Evolutionary conservation across 2,329 filamentous ascomycete genomes (phyloP).

Genomic region (Arthrobotrys entomopaga): DNA sequence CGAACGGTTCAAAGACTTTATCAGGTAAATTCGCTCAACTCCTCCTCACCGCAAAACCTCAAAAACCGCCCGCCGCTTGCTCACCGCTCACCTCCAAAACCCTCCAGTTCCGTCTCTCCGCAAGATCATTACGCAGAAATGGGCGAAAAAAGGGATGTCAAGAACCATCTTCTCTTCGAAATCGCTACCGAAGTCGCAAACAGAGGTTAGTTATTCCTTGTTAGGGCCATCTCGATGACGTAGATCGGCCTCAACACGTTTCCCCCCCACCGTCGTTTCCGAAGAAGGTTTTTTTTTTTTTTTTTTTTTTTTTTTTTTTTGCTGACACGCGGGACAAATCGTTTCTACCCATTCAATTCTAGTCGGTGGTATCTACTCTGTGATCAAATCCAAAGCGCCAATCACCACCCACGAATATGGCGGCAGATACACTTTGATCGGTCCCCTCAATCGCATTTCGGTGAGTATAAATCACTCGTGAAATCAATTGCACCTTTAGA

Average conservation of each 20-base stretch:
- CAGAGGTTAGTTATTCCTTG: slow-evolving; percentile 71
- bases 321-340: slow-evolving; percentile 31
- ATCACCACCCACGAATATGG: slow-evolving; percentile 99
- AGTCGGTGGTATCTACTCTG: slow-evolving; percentile 99
- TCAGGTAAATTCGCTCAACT: slow-evolving; percentile 50
- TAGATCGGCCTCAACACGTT: slow-evolving; percentile 44
- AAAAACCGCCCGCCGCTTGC: not conserved
- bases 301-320: slow-evolving; percentile 36
- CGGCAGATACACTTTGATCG: slow-evolving; percentile 93
- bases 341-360: slow-evolving; percentile 69
- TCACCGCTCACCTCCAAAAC: slow-evolving; percentile 6
- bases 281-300: slow-evolving; percentile 26
- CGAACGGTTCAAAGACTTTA: slow-evolving; percentile 13
- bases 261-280: slow-evolving; percentile 21
- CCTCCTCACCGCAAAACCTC: slow-evolving; percentile 19
- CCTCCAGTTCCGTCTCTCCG: slow-evolving; percentile 5
- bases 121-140: slow-evolving; percentile 33
- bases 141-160: slow-evolving; percentile 73
- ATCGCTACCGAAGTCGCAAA: slow-evolving; percentile 97
- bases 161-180: slow-evolving; percentile 96
- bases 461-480: slow-evolving; percentile 67
- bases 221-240: slow-evolving; percentile 30
- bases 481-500: not conserved
- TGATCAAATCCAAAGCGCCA: slow-evolving; percentile 97
- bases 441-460: slow-evolving; percentile 89